Evolutionary conservation across 306 rosid species (phyloP).

Genomic region (Fagus crenata): DNA sequence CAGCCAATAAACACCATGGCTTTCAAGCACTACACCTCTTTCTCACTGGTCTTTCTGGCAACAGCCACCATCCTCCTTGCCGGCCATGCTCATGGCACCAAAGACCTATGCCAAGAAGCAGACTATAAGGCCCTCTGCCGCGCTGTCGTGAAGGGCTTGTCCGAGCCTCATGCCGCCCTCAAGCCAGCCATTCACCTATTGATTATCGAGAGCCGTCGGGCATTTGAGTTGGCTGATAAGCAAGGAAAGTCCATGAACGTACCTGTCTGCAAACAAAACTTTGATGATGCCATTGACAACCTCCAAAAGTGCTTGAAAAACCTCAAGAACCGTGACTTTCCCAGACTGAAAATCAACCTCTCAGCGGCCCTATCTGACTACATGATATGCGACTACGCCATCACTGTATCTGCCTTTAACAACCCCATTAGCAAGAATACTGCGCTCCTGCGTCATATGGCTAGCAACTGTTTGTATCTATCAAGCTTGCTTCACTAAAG

Average conservation of each 20-base stretch:
- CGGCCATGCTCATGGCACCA: background rate
- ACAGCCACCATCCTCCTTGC: background rate
- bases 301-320: background rate
- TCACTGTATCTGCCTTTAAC: background rate
- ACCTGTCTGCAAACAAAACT: constrained; percentile 3
- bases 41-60: constrained; percentile 5
- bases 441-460: background rate
- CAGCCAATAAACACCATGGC: background rate
- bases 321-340: constrained; percentile 4
- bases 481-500: background rate
- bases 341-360: background rate
- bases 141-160: background rate
- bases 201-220: background rate
- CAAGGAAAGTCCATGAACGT: background rate
- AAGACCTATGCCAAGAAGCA: background rate
- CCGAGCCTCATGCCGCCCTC: background rate
- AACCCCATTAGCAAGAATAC: background rate
- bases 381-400: background rate
- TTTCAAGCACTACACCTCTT: background rate
- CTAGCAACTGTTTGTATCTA: background rate
- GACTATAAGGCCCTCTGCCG: constrained; percentile 5
- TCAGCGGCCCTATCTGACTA: background rate
- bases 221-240: background rate
- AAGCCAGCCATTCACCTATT: constrained; percentile 6
- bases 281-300: constrained; percentile 2